phyloP scores from a whole-genome alignment of 805 yeast species.

The Ogataea thermomethanolica region DNA sequence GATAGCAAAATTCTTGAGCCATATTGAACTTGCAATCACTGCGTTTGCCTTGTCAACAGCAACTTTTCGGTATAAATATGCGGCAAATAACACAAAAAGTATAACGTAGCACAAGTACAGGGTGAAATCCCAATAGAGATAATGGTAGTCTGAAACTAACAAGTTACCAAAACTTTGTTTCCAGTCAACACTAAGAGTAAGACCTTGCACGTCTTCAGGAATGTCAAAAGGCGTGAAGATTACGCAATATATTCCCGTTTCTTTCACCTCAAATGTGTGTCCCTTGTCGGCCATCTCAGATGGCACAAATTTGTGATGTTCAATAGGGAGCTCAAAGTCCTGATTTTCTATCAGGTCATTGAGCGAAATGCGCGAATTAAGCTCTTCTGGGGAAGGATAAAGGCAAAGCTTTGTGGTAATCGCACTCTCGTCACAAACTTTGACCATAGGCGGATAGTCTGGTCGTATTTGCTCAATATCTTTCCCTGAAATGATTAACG shows the following conservation, averaged over 20 bases:
- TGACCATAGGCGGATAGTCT: conserved; percentile 23
- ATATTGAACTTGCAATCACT: conserved; percentile 16
- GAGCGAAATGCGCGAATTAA: conserved; percentile 11
- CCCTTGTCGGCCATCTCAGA: conserved; percentile 1
- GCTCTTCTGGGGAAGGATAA: conserved; percentile 16
- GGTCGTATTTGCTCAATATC: conserved; percentile 26
- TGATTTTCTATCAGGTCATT: conserved; percentile 20
- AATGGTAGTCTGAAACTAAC: conserved; percentile 28
- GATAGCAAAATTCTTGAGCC: conserved; percentile 20
- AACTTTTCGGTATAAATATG: conserved; percentile 15
- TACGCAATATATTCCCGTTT: conserved; percentile 29
- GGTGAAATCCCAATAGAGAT: conserved; percentile 23
- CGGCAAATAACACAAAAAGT: conserved; percentile 14
- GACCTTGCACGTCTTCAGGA: conserved; percentile 6
- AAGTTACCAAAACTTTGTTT: conserved; percentile 32
- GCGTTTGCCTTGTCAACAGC: conserved; percentile 20
- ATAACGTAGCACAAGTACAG: conserved; percentile 22
- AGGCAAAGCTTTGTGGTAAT: conserved; percentile 21
- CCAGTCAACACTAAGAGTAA: conserved; percentile 29
- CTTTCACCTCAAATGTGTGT: conserved; percentile 17
- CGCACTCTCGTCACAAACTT: conserved; percentile 33
- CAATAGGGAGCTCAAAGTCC: conserved; percentile 16
- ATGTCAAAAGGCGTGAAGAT: conserved; percentile 20
- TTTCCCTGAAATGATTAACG: conserved; percentile 22
- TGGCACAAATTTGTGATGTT: conserved; percentile 14